A percentile compares a stretch with the other conserved stretches of the same genome.
phyloP scores from a whole-genome alignment of 1,284 basidiomycete genomes.

The Cryptococcus sp. region DNA sequence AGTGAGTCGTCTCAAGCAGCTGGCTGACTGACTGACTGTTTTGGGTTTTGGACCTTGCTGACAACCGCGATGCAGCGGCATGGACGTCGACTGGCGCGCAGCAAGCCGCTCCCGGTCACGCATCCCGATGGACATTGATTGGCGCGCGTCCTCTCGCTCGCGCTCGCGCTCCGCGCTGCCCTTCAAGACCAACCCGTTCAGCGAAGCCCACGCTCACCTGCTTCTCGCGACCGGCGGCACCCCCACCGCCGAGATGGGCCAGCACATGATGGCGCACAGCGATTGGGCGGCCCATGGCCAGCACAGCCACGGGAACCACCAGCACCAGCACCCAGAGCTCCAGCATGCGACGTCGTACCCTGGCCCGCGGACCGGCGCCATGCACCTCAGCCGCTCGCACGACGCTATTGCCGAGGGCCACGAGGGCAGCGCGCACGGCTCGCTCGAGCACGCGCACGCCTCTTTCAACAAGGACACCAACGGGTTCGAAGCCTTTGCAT shows the following conservation, averaged over 20 bases:
- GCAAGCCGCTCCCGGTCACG: constrained; percentile 89
- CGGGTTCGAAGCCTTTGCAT: constrained; percentile 24
- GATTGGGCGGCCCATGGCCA: constrained; percentile 3
- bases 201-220: constrained; percentile 49
- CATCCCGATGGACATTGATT: constrained; percentile 62
- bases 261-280: constrained; percentile 13
- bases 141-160: constrained; percentile 52
- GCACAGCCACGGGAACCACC: not conserved
- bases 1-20: too few species aligned
- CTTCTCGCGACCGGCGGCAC: constrained; percentile 47
- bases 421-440: not conserved
- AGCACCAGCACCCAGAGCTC: not conserved
- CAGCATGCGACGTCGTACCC: constrained; percentile 6
- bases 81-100: constrained; percentile 87
- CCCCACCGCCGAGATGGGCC: constrained; percentile 13
- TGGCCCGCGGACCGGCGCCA: constrained; percentile 6
- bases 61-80: constrained; percentile 41
- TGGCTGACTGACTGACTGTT: too few species aligned
- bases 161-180: constrained; percentile 55
- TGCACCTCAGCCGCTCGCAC: not conserved
- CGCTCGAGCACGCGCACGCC: constrained; percentile 6
- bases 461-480: constrained; percentile 21
- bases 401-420: constrained; percentile 1
- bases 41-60: not conserved
- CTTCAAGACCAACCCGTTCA: constrained; percentile 17